These are phyloP conservation scores for Ascobolus immersus DNA, from an alignment of 495 filamentous ascomycete genomes.

Conservation along the genomic window DNA sequence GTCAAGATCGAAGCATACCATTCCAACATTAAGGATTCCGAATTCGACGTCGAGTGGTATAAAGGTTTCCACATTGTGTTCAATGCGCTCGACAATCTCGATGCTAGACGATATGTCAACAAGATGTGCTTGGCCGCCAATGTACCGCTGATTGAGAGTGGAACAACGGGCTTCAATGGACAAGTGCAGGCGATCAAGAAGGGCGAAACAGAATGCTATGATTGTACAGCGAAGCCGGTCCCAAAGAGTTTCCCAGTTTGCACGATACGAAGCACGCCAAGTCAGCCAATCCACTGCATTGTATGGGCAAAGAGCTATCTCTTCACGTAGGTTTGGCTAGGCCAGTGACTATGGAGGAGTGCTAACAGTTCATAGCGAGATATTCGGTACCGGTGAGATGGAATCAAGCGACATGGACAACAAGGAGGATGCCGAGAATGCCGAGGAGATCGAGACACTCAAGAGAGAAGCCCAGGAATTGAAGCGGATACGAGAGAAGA, in stretches of 20 bases:
- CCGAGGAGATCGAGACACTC: constrained; percentile 65
- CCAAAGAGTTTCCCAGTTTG: constrained; percentile 87
- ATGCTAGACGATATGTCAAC: constrained; percentile 85
- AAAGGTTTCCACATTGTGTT: constrained; percentile 61
- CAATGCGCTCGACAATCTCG: constrained; percentile 91
- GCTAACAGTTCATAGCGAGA: constrained; percentile 30
- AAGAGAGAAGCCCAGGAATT: constrained; percentile 59
- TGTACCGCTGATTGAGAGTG: constrained; percentile 83
- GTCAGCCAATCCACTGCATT: constrained; percentile 92
- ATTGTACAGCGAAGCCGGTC: constrained; percentile 66
- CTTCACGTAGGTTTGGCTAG: constrained; percentile 33
- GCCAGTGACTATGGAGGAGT: background rate
- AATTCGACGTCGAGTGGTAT: constrained; percentile 84
- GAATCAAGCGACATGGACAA: constrained; percentile 50
- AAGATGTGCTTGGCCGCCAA: constrained; percentile 85
- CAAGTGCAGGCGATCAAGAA: constrained; percentile 93
- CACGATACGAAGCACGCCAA: constrained; percentile 84
- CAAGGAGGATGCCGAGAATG: constrained; percentile 59
- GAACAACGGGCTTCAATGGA: constrained; percentile 92
- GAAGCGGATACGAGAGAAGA: constrained; percentile 54
- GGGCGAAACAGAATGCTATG: constrained; percentile 88
- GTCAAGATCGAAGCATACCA: constrained; percentile 77
- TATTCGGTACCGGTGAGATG: constrained; percentile 81
- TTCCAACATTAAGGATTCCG: constrained; percentile 81
- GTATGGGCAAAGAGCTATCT: constrained; percentile 98